Conservation (phyloP, 495 filamentous ascomycete genomes). For the Hyaloscypha hepaticicola region DNA sequence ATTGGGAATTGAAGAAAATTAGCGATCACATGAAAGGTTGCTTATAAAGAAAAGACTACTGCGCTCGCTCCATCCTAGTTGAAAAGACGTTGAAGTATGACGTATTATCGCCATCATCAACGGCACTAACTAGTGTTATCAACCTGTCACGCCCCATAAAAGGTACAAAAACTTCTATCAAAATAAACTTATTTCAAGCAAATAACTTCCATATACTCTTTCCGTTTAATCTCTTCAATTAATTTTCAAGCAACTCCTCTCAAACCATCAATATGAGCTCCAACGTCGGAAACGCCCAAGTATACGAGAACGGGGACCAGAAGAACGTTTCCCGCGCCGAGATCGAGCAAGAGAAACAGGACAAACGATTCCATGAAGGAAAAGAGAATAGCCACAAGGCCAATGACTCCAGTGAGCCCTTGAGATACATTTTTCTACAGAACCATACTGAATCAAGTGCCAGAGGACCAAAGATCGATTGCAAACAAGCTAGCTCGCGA, state of each 20-base stretch:
- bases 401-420: slow-evolving; percentile 63
- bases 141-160: slow-evolving; percentile 9
- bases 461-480: slow-evolving; percentile 79
- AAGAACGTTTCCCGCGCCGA: slow-evolving; percentile 60
- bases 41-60: background rate
- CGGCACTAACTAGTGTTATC: slow-evolving; percentile 8
- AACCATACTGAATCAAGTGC: background rate
- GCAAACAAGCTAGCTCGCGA: slow-evolving; percentile 39
- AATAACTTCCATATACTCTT: background rate
- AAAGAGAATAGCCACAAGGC: slow-evolving; percentile 61
- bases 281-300: slow-evolving; percentile 40
- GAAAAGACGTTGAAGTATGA: background rate
- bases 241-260: background rate
- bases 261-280: slow-evolving; percentile 27
- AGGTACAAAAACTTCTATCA: background rate
- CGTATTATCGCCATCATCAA: slow-evolving; percentile 1
- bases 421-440: background rate
- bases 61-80: background rate
- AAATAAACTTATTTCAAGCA: background rate
- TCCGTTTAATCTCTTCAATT: background rate
- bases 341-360: slow-evolving; percentile 40
- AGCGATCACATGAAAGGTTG: background rate
- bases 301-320: slow-evolving; percentile 60
- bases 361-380: slow-evolving; percentile 64
- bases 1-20: background rate